These are phyloP conservation scores for Hygrophila difformis DNA, from an alignment of 257 asterid genomes.

Conservation along the genomic window DNA sequence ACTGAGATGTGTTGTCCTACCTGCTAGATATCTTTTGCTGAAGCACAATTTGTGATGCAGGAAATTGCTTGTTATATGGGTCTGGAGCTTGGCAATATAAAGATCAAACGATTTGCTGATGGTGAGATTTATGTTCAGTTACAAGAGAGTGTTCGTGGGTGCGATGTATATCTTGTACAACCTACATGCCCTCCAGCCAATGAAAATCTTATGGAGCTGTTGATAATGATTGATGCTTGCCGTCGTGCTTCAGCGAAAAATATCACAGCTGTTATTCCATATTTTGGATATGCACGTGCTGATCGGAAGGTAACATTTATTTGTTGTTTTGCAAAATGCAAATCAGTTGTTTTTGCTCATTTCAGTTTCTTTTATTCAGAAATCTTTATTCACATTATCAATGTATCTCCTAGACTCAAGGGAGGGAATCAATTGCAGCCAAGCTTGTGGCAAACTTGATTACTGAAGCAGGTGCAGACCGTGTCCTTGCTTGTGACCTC, in stretches of 20 bases:
- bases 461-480: conserved; percentile 76
- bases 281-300: conserved; percentile 79
- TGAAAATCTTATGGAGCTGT: conserved; percentile 79
- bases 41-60: conserved; percentile 31
- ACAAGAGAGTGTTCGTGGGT: conserved; percentile 79
- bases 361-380: conserved; percentile 14
- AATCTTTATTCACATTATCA: too few species aligned
- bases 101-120: conserved; percentile 71
- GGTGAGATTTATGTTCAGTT: conserved; percentile 78
- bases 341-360: conserved; percentile 4
- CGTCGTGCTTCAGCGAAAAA: conserved; percentile 76
- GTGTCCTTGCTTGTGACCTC: conserved; percentile 72
- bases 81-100: conserved; percentile 59
- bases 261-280: conserved; percentile 77
- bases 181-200: conserved; percentile 85
- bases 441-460: conserved; percentile 74
- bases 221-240: conserved; percentile 83
- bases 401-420: conserved; percentile 50
- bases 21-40: too few species aligned
- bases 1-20: not conserved
- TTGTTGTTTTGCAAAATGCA: conserved; percentile 1
- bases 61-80: conserved; percentile 79
- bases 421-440: conserved; percentile 84
- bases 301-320: conserved; percentile 53
- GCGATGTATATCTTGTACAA: conserved; percentile 73